phyloP scores from a whole-genome alignment of 306 rosid species.

The Rubus parviflorus region DNA sequence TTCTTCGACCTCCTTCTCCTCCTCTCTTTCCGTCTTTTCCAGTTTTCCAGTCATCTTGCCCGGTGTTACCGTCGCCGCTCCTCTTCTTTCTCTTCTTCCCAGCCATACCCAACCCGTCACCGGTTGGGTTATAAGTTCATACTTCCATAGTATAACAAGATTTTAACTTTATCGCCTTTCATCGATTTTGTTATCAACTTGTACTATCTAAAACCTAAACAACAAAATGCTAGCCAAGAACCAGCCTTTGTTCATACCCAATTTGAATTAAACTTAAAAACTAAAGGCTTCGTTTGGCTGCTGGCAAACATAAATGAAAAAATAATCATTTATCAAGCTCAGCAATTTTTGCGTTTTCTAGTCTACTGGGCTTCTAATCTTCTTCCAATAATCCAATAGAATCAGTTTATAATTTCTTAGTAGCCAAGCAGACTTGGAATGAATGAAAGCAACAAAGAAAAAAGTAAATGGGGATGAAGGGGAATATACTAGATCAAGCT shows the following conservation, averaged over 20 bases:
- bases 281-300: not conserved
- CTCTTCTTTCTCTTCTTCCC: no score
- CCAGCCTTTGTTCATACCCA: not conserved
- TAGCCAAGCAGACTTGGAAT: slow-evolving; percentile 1
- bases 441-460: not conserved
- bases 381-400: no score
- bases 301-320: not conserved
- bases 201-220: not conserved
- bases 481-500: slow-evolving; percentile 33
- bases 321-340: not conserved
- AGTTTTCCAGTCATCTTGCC: no score
- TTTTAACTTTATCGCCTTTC: not conserved
- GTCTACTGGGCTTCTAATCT: no score
- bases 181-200: not conserved
- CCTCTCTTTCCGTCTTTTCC: no score
- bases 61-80: no score
- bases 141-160: not conserved
- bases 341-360: not conserved
- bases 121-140: not conserved
- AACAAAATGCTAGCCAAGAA: not conserved
- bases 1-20: no score
- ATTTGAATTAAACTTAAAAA: not conserved
- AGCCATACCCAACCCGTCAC: no score
- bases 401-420: no score
- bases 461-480: slow-evolving; percentile 4